phyloP scores from a whole-genome alignment of 2,329 filamentous ascomycete genomes.

The Neofusicoccum umdonicola region DNA sequence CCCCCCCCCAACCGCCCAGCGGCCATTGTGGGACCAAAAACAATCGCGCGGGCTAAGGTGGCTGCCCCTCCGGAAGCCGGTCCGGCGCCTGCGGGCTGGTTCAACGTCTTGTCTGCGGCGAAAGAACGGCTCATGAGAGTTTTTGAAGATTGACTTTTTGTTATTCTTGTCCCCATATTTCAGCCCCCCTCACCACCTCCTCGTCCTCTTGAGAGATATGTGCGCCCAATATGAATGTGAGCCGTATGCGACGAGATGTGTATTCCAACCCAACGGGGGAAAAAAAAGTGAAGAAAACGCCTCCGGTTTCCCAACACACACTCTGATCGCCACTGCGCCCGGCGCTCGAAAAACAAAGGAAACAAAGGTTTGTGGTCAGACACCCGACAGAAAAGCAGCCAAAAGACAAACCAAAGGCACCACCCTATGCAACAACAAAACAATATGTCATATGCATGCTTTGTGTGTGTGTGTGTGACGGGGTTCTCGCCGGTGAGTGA shows the following conservation, averaged over 20 bases:
- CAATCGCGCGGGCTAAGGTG: too few species aligned
- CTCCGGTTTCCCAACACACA: background rate
- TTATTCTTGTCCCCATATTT: background rate
- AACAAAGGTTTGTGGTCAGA: background rate
- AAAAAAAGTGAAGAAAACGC: background rate
- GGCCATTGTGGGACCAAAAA: too few species aligned
- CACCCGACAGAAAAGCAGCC: background rate
- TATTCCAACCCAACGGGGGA: background rate
- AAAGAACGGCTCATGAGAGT: too few species aligned
- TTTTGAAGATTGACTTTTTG: too few species aligned
- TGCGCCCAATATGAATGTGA: background rate
- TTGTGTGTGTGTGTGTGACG: background rate
- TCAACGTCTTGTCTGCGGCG: too few species aligned
- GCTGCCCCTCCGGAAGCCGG: too few species aligned
- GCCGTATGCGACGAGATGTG: background rate
- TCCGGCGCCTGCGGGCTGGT: too few species aligned
- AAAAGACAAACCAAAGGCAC: background rate
- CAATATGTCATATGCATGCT: background rate
- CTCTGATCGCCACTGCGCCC: slow-evolving; percentile 3
- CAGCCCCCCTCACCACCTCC: too few species aligned
- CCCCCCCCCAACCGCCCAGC: background rate
- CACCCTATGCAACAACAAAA: slow-evolving; percentile 8
- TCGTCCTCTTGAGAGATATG: too few species aligned
- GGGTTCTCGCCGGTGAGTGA: background rate
- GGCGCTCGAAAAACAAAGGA: background rate